Base-by-base conservation (phyloP, 148 eudicot genomes). In the Chenopodium album region DNA sequence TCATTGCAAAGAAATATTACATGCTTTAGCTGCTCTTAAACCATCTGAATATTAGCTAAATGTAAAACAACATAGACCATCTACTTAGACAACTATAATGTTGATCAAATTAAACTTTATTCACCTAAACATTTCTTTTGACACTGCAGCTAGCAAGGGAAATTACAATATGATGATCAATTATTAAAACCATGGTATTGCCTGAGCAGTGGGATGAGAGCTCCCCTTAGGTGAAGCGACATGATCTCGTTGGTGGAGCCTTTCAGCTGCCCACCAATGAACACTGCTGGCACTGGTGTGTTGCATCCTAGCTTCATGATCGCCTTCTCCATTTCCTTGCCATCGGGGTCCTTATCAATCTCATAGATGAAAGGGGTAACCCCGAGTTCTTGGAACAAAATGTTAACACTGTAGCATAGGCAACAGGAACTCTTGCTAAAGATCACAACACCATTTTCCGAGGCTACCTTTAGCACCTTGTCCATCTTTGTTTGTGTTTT, bases 201-300 rank as follows among this genome's bases (percentile, higher is more conserved):
- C 90, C 78, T 89, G 72, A 92, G 83, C 86, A 90, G 80, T 1
- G 86, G 90, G 65, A 88, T 77, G 11, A 94, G 90, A 4, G 83
- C 64, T 26, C 98, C 98, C 63, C 92, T 90, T 10, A 94, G 87
- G 84, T 94, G 98, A 67, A 92, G 97, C 0, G 98, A 94, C 98
- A 94, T 94, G 80, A 94, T 91, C 85, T 94, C 98, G 64, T 94
- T 91, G 77, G 98, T 94, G n/a, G 97, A 94, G 0, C 98, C 98
- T 59, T 86, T 85, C 17, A 88, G 85, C 85, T 88, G 82, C 12
- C 98, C 98, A 9, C 90, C 90, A 28, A 96, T 90, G 90, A 92
- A 96, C 60, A 96, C 92, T 1, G 98, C 93, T 14, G 99, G 99
- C 8, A 92, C 86, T 0, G 93, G 87, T 62, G 91, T 83, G 79